Percentiles rank a stretch among this genome's conserved stretches.
phyloP scores from a whole-genome alignment of 1,284 basidiomycete species.

The Baeospora myosura region DNA sequence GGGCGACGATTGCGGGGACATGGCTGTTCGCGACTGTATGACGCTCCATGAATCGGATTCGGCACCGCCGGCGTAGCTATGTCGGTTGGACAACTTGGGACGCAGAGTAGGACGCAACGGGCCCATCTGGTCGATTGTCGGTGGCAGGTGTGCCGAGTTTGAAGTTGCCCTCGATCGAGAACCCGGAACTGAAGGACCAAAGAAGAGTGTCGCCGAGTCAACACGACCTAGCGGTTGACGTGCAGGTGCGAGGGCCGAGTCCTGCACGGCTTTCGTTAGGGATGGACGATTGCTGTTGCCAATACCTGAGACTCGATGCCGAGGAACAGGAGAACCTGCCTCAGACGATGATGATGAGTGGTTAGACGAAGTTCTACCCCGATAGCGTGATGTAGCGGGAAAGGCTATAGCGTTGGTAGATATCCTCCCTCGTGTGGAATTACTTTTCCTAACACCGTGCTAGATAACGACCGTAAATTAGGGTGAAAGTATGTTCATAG shows the following conservation, averaged over 20 bases:
- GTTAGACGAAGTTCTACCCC: slow-evolving; percentile 24
- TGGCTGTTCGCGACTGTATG: slow-evolving; percentile 31
- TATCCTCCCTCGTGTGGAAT: too few species aligned
- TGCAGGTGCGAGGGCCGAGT: slow-evolving; percentile 1
- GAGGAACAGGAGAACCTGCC: slow-evolving; percentile 38
- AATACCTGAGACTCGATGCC: slow-evolving; percentile 35
- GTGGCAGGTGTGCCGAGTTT: slow-evolving; percentile 17
- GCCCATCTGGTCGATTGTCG: slow-evolving; percentile 7
- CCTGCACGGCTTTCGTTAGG: slow-evolving; percentile 11
- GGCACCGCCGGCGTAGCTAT: slow-evolving; percentile 49
- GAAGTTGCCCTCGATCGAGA: slow-evolving; percentile 26
- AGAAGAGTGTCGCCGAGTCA: slow-evolving; percentile 62
- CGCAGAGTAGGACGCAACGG: slow-evolving; percentile 14
- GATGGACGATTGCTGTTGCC: slow-evolving; percentile 19
- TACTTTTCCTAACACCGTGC: not conserved
- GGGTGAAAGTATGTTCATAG: slow-evolving; percentile 5
- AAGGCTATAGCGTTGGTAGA: slow-evolving; percentile 24
- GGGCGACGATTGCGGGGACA: slow-evolving; percentile 47
- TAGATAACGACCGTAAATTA: not conserved
- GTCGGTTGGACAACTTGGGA: slow-evolving; percentile 37
- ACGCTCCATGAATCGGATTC: slow-evolving; percentile 35
- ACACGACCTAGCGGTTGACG: slow-evolving; percentile 27
- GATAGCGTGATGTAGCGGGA: slow-evolving; percentile 22
- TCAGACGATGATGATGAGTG: slow-evolving; percentile 29
- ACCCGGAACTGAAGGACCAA: slow-evolving; percentile 55